These are phyloP conservation scores for Penicillium janthinellum DNA, from an alignment of 2,329 filamentous ascomycete species.

Conservation along the genomic window DNA sequence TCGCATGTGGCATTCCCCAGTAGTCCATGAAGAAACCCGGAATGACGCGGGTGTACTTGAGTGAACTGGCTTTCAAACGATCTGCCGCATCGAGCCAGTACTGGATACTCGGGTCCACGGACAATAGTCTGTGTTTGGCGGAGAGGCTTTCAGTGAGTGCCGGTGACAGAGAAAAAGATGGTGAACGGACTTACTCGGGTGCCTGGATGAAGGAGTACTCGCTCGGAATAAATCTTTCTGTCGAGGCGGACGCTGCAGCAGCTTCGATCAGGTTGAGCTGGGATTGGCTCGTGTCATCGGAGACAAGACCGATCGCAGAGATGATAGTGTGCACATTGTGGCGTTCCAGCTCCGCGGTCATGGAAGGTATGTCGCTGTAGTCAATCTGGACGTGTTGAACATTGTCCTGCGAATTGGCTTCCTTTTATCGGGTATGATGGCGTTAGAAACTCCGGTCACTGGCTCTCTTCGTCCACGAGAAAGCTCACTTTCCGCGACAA, in stretches of 20 bases:
- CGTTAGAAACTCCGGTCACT: neutral
- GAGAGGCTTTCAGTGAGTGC: neutral
- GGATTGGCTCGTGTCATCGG: conserved; percentile 30
- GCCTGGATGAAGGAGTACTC: conserved; percentile 44
- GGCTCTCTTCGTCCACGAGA: neutral
- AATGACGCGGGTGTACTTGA: conserved; percentile 44
- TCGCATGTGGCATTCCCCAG: conserved; percentile 43
- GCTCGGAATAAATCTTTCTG: conserved; percentile 49
- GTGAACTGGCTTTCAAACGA: conserved; percentile 34
- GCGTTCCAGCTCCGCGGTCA: conserved; percentile 33
- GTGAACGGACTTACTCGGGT: conserved; percentile 28
- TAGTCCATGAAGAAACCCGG: conserved; percentile 53
- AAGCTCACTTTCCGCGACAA: conserved; percentile 44
- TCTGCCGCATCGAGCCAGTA: conserved; percentile 32
- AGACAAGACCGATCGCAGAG: conserved; percentile 43
- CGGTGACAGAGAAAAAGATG: neutral
- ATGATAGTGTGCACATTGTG: conserved; percentile 51
- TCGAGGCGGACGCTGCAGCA: conserved; percentile 41
- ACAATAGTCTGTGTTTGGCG: conserved; percentile 25
- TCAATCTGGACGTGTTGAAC: conserved; percentile 31
- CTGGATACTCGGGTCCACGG: conserved; percentile 34
- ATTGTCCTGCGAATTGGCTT: conserved; percentile 7
- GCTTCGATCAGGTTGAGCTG: conserved; percentile 51
- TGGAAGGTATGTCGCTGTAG: conserved; percentile 35
- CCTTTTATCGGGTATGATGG: neutral